Conservation (phyloP, 805 yeast species). For the Candida boleticola region DNA sequence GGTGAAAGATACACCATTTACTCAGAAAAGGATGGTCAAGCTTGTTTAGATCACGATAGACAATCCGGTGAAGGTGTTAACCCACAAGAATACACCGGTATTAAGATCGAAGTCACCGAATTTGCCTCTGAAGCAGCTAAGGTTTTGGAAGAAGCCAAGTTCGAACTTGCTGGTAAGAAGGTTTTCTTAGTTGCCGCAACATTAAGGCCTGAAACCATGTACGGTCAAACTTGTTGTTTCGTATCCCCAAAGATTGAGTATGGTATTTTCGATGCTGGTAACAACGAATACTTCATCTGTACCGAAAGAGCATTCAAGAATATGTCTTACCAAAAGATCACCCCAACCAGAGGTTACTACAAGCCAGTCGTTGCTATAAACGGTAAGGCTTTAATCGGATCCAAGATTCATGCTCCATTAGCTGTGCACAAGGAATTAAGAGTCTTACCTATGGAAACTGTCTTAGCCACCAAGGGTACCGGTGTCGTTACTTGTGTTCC, state of each 20-base stretch:
- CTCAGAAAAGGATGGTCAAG: constrained; percentile 97
- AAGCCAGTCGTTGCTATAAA: constrained; percentile 54
- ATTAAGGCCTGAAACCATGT: constrained; percentile 98
- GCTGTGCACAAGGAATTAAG: constrained; percentile 68
- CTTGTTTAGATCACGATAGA: constrained; percentile 99
- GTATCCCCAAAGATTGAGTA: constrained; percentile 93
- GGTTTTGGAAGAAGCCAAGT: constrained; percentile 47
- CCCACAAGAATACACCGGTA: constrained; percentile 94
- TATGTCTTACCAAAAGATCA: constrained; percentile 92
- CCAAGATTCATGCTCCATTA: constrained; percentile 83
- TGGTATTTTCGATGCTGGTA: constrained; percentile 86
- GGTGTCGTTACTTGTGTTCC: constrained; percentile 99
- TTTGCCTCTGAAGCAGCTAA: constrained; percentile 57
- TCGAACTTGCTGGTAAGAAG: constrained; percentile 50
- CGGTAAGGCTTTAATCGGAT: constrained; percentile 80
- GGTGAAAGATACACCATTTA: constrained; percentile 98
- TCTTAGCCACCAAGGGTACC: constrained; percentile 92
- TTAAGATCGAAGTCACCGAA: constrained; percentile 74
- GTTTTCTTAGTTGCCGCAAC: constrained; percentile 92
- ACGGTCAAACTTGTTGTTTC: constrained; percentile 97
- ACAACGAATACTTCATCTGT: constrained; percentile 71
- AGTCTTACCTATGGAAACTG: constrained; percentile 96
- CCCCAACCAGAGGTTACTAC: constrained; percentile 83
- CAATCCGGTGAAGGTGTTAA: constrained; percentile 94
- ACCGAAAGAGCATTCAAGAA: constrained; percentile 96